These are phyloP conservation scores for Coccinonectria pachysandricola DNA, from an alignment of 2,329 filamentous ascomycete species.

Conservation along the genomic window DNA sequence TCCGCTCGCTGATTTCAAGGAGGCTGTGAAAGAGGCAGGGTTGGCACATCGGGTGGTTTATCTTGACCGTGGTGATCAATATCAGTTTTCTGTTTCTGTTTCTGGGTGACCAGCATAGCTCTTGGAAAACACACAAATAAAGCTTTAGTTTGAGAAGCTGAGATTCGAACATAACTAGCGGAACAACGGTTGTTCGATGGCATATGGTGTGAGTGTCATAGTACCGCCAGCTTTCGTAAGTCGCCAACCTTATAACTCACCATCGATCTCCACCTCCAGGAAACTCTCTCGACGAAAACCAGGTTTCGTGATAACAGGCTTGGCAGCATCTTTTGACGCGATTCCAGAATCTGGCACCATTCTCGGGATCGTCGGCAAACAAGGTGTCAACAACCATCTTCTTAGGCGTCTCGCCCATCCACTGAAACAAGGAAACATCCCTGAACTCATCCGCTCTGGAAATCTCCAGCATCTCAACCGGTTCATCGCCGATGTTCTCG, in stretches of 20 bases:
- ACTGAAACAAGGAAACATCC: slow-evolving; percentile 65
- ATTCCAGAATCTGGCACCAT: slow-evolving; percentile 51
- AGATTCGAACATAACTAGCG: too few relatives aligned
- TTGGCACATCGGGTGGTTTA: slow-evolving; percentile 46
- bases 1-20: slow-evolving; percentile 49
- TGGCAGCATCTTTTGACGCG: slow-evolving; percentile 50
- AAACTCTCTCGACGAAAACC: too few relatives aligned
- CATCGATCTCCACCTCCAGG: too few relatives aligned
- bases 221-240: too few relatives aligned
- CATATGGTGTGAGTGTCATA: too few relatives aligned
- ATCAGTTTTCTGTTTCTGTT: too few relatives aligned
- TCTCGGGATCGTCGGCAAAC: slow-evolving; percentile 30
- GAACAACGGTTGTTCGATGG: too few relatives aligned
- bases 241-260: too few relatives aligned
- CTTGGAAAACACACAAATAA: too few relatives aligned
- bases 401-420: slow-evolving; percentile 38
- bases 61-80: slow-evolving; percentile 32
- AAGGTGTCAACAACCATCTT: slow-evolving; percentile 29
- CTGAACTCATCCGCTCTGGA: slow-evolving; percentile 62
- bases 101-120: too few relatives aligned
- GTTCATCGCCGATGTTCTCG: slow-evolving; percentile 69
- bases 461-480: slow-evolving; percentile 66
- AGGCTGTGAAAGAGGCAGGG: slow-evolving; percentile 40
- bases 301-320: too few relatives aligned
- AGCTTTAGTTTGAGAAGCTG: too few relatives aligned